Base-by-base conservation (phyloP, 441 rosid genomes). In the Erysimum pusillum region DNA sequence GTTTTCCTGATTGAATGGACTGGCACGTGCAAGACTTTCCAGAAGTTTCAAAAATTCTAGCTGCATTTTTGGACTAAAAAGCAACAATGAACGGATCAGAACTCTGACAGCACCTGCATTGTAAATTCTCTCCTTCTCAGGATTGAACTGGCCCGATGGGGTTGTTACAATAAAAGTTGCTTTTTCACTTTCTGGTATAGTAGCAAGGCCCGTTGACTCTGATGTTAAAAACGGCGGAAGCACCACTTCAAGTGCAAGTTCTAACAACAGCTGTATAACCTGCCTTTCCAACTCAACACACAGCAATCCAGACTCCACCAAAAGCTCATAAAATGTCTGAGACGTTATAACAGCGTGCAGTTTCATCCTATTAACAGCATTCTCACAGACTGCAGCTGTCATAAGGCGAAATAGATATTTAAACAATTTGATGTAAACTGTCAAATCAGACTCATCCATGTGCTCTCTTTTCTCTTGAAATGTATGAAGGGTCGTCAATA, bases 191-290 rank as follows among this genome's bases (percentile, higher is more conserved):
- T 91, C 89, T 58, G 79, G 71, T 54, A 73, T 51, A 80, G 88
- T 82, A 65, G 87, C 71, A 58, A 87, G 72, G 71, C 78, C 28
- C 25, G 81, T 71, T 74, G 82, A 83, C 57, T 91, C 98, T 63
- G 88, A 76, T 66, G 96, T 77, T 69, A 83, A 82, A 90, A 89
- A 90, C 63, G 99, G 99, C 38, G 99, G 97, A 79, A 91, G 84
- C 69, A 91, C 91, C 76, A 95, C 86, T 85, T 97, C 99, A 82
- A 95, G 93, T 76, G 99, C 96, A 84, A 97, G 93, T 87, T 95
- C 99, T 73, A 90, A 76, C 76, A 97, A 82, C 68, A 97, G 79
- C 82, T 88, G 99, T 85, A 97, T 89, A 63, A 97, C 97, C 89
- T 91, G 97, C 88, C 87, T 97, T 87, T 97, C 99, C 82, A 80